Evolutionary conservation across 2,329 filamentous ascomycete genomes (phyloP).

Genomic region (Cordyceps tenuipes): DNA sequence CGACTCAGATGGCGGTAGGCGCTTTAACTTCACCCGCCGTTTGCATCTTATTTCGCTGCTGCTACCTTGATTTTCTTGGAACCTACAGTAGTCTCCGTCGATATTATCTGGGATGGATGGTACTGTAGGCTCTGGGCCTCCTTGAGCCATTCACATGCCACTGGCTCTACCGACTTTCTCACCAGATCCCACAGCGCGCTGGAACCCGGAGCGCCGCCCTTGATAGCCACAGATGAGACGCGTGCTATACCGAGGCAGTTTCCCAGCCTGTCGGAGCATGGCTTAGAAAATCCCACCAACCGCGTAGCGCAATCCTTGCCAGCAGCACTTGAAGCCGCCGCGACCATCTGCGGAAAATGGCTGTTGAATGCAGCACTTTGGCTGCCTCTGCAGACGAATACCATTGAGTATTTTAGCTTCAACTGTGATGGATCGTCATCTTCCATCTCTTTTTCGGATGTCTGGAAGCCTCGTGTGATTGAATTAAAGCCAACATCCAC

Average conservation of each 20-base stretch:
- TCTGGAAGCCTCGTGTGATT: conserved; percentile 52
- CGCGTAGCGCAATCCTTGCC: conserved; percentile 35
- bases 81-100: conserved; percentile 28
- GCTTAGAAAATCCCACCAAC: conserved; percentile 54
- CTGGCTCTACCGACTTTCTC: conserved; percentile 39
- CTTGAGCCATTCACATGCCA: conserved; percentile 47
- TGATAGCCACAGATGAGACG: conserved; percentile 56
- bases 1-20: background rate
- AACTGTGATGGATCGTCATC: background rate
- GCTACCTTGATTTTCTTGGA: conserved; percentile 19
- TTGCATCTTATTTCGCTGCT: background rate
- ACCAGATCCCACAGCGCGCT: conserved; percentile 50
- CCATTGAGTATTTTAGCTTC: conserved; percentile 34
- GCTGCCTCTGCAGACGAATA: conserved; percentile 52
- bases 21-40: background rate
- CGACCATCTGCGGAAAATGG: conserved; percentile 50
- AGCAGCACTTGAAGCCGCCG: conserved; percentile 37
- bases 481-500: conserved; percentile 58
- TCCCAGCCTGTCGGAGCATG: conserved; percentile 50
- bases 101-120: conserved; percentile 26
- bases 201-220: conserved; percentile 46
- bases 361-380: conserved; percentile 50
- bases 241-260: conserved; percentile 51
- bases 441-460: background rate
- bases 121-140: conserved; percentile 19